Percentiles rank a stretch among this genome's conserved stretches.
Conservation (phyloP, 371 early-diverging fungal genomes). For the Saksenaea oblongispora region DNA sequence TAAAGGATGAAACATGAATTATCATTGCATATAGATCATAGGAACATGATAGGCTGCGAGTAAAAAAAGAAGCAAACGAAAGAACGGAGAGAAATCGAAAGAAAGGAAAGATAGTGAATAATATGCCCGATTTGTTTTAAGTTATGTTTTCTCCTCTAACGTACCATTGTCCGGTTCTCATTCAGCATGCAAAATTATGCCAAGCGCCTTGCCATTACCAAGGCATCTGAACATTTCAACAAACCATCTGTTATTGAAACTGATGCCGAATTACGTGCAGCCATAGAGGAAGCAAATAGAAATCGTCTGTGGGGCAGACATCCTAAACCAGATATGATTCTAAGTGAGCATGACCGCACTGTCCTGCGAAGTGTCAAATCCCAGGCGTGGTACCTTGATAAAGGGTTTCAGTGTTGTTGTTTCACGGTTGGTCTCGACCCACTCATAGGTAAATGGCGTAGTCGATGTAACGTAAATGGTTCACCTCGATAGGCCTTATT, state of each 20-base stretch:
- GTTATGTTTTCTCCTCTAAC: not conserved
- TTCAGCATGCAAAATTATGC: constrained; percentile 11
- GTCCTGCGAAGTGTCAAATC: constrained; percentile 37
- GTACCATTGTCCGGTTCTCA: not conserved
- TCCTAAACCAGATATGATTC: constrained; percentile 28
- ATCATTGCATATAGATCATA: too few relatives aligned
- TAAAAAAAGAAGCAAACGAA: not conserved
- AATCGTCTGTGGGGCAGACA: constrained; percentile 36
- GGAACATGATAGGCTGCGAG: too few relatives aligned
- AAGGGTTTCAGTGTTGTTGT: constrained; percentile 46
- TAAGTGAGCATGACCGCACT: constrained; percentile 27
- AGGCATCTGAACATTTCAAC: constrained; percentile 14
- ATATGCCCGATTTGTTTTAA: not conserved
- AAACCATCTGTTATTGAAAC: constrained; percentile 19
- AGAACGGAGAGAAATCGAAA: too few relatives aligned
- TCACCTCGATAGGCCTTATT: constrained; percentile 36
- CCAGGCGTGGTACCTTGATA: constrained; percentile 41
- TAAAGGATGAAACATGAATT: too few relatives aligned
- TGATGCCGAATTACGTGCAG: constrained; percentile 24
- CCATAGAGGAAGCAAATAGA: constrained; percentile 17
- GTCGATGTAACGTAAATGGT: not conserved
- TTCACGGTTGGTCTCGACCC: constrained; percentile 52
- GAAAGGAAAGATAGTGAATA: not conserved
- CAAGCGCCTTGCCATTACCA: constrained; percentile 7
- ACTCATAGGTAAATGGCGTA: constrained; percentile 36